Percentiles rank a stretch among this genome's conserved stretches.
These are phyloP conservation scores for Pleurotus sapidus DNA, from an alignment of 768 basidiomycete genomes.

Conservation along the genomic window DNA sequence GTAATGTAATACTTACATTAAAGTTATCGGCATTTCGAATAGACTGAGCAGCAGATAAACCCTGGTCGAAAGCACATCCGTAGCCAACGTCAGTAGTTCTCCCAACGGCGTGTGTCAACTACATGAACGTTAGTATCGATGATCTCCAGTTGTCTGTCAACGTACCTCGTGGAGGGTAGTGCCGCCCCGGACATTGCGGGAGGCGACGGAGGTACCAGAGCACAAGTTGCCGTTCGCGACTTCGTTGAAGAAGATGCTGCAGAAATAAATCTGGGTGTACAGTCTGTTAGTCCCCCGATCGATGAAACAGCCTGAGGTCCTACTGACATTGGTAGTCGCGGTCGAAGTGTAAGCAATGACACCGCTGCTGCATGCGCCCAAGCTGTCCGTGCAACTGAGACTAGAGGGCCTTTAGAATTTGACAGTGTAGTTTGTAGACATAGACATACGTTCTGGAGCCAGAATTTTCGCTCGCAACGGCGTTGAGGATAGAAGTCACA, in stretches of 20 bases:
- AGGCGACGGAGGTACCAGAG: slow-evolving; percentile 38
- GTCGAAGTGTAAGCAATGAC: slow-evolving; percentile 45
- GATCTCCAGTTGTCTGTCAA: not conserved
- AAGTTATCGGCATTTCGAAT: slow-evolving; percentile 43
- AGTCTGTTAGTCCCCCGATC: not conserved
- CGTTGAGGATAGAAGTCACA: slow-evolving; percentile 28
- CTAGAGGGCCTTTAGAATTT: slow-evolving; percentile 13
- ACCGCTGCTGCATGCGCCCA: slow-evolving; percentile 31
- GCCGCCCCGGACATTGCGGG: slow-evolving; percentile 44
- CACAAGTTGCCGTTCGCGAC: slow-evolving; percentile 35
- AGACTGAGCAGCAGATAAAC: slow-evolving; percentile 28
- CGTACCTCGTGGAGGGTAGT: slow-evolving; percentile 43
- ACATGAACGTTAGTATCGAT: not conserved
- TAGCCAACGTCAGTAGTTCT: slow-evolving; percentile 39
- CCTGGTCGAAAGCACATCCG: slow-evolving; percentile 38
- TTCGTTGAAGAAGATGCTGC: slow-evolving; percentile 45
- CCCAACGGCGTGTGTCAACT: slow-evolving; percentile 41
- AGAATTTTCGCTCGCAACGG: slow-evolving; percentile 40
- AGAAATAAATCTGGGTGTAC: slow-evolving; percentile 38
- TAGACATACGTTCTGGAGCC: slow-evolving; percentile 30
- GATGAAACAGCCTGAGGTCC: not conserved
- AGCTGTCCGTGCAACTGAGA: slow-evolving; percentile 40
- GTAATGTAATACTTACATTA: slow-evolving; percentile 34
- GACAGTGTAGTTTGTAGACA: not conserved
- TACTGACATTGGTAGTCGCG: slow-evolving; percentile 36